A percentile compares a stretch with the other conserved stretches of the same genome.
Evolutionary conservation across 2,329 filamentous ascomycete genomes (phyloP).

Genomic region (Gaeumannomyces tritici): DNA sequence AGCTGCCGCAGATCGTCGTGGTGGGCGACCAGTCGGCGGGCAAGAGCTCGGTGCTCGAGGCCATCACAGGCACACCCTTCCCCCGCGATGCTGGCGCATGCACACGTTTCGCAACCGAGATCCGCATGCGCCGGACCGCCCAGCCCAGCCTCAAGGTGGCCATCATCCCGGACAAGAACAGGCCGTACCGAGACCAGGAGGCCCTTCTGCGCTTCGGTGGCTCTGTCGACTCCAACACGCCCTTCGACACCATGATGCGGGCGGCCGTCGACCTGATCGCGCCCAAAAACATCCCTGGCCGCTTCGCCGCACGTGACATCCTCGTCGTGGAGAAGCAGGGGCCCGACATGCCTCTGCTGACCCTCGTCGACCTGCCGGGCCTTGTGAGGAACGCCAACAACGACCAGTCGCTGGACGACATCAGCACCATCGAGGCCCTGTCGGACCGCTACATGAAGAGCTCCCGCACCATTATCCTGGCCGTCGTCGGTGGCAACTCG

Average conservation of each 20-base stretch:
- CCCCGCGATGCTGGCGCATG: slow-evolving; percentile 50
- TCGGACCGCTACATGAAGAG: slow-evolving; percentile 47
- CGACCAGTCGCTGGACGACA: slow-evolving; percentile 42
- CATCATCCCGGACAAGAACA: slow-evolving; percentile 43
- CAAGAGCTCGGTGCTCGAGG: slow-evolving; percentile 54
- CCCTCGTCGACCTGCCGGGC: slow-evolving; percentile 52
- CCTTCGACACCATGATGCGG: slow-evolving; percentile 41
- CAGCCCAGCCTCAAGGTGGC: slow-evolving; percentile 36
- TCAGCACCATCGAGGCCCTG: slow-evolving; percentile 39
- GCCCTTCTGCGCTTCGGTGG: slow-evolving; percentile 38
- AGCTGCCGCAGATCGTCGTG: slow-evolving; percentile 52
- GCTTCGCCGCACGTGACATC: slow-evolving; percentile 42
- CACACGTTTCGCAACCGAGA: slow-evolving; percentile 52
- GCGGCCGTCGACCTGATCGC: slow-evolving; percentile 41
- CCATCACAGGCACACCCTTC: slow-evolving; percentile 53
- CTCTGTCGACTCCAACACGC: slow-evolving; percentile 29
- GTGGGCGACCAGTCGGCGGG: slow-evolving; percentile 56
- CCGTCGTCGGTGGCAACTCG: slow-evolving; percentile 44
- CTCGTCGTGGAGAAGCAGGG: slow-evolving; percentile 50
- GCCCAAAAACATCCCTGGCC: slow-evolving; percentile 36
- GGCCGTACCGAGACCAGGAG: slow-evolving; percentile 35
- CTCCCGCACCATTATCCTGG: slow-evolving; percentile 43
- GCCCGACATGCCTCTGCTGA: slow-evolving; percentile 49
- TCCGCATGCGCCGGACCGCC: slow-evolving; percentile 23
- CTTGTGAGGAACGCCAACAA: slow-evolving; percentile 44